These are phyloP conservation scores for Alloteropsis semialata DNA, from an alignment of 176 grass and related monocot species.

Conservation along the genomic window DNA sequence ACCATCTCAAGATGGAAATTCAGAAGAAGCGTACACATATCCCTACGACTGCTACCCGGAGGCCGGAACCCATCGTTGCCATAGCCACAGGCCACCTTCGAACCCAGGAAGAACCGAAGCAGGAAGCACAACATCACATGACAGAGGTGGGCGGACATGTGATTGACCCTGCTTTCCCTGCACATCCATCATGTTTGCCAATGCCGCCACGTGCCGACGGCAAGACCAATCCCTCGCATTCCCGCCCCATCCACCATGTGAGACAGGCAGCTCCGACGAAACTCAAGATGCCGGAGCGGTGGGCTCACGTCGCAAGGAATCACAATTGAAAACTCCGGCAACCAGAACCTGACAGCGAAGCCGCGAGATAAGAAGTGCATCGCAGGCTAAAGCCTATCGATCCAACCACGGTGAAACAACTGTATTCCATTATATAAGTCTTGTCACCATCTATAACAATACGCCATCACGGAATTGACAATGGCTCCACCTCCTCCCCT, in stretches of 20 bases:
- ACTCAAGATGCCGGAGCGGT: background rate
- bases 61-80: background rate
- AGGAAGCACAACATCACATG: background rate
- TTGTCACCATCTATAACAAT: slow-evolving; percentile 39
- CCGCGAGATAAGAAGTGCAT: background rate
- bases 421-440: slow-evolving; percentile 35
- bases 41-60: background rate
- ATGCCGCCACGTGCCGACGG: background rate
- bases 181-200: background rate
- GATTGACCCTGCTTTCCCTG: background rate
- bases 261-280: slow-evolving; percentile 21
- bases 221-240: background rate
- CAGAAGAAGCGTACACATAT: background rate
- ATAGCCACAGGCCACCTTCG: background rate
- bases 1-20: background rate
- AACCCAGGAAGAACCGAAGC: background rate
- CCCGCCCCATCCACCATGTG: slow-evolving; percentile 10
- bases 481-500: slow-evolving; percentile 14
- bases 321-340: background rate
- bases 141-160: background rate
- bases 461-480: slow-evolving; percentile 28
- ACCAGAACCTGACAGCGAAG: slow-evolving; percentile 8
- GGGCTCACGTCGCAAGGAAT: background rate
- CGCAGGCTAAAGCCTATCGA: background rate
- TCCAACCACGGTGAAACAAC: slow-evolving; percentile 14